phyloP scores from a whole-genome alignment of 495 filamentous ascomycete genomes.

The Hyaloscypha bicolor region DNA sequence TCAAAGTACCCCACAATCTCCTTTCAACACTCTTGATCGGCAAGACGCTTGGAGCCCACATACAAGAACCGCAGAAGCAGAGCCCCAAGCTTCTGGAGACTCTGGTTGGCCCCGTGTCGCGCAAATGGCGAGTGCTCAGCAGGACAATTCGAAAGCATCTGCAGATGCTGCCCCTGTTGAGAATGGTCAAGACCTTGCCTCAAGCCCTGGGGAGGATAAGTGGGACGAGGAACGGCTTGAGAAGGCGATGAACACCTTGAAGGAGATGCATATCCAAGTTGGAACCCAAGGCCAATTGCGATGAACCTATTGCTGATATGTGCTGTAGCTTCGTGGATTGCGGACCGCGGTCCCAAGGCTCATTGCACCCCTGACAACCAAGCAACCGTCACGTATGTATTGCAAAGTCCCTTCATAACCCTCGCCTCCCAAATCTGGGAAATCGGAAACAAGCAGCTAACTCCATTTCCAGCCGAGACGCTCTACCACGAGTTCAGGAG shows the following conservation, averaged over 20 bases:
- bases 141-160: slow-evolving; percentile 3
- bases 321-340: slow-evolving; percentile 41
- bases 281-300: not conserved
- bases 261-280: slow-evolving; percentile 38
- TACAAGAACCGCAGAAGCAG: not conserved
- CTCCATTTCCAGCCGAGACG: slow-evolving; percentile 38
- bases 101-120: not conserved
- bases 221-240: slow-evolving; percentile 35
- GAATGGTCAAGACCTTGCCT: not conserved
- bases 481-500: slow-evolving; percentile 41
- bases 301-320: slow-evolving; percentile 9
- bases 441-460: not conserved
- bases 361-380: slow-evolving; percentile 42
- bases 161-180: not conserved
- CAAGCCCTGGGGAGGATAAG: slow-evolving; percentile 17
- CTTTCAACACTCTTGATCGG: not conserved
- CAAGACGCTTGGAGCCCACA: not conserved
- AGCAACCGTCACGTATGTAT: slow-evolving; percentile 42
- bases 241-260: slow-evolving; percentile 28
- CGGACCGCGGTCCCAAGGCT: slow-evolving; percentile 49
- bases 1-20: not conserved
- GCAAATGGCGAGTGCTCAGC: slow-evolving; percentile 4
- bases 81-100: not conserved
- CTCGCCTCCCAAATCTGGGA: not conserved
- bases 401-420: not conserved